phyloP scores from a whole-genome alignment of 768 basidiomycete species.

The Trametes elegans region DNA sequence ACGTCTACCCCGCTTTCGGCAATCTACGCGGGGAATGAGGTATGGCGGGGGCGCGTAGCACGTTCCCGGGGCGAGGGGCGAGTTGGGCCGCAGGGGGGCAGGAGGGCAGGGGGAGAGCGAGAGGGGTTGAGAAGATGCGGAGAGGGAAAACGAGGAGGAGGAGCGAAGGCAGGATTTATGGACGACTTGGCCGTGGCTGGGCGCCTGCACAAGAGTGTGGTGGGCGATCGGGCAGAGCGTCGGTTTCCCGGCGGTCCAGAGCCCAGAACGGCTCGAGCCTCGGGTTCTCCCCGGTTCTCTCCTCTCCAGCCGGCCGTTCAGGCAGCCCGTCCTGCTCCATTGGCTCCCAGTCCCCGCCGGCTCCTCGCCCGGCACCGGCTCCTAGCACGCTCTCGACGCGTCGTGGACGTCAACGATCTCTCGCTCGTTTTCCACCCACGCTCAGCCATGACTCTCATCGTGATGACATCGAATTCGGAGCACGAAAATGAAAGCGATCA shows the following conservation, averaged over 20 bases:
- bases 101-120: not conserved
- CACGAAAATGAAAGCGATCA: too few relatives aligned
- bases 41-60: not conserved
- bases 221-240: not conserved
- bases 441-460: too few relatives aligned
- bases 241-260: constrained; percentile 2
- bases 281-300: not conserved
- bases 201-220: not conserved
- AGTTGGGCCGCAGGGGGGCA: not conserved
- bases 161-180: not conserved
- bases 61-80: not conserved
- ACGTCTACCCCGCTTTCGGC: constrained; percentile 19
- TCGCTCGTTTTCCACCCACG: too few relatives aligned
- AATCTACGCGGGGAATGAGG: constrained; percentile 9
- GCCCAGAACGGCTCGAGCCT: constrained; percentile 1
- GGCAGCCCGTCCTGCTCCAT: not conserved
- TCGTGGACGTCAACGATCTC: too few relatives aligned
- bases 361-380: too few relatives aligned
- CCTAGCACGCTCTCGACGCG: too few relatives aligned
- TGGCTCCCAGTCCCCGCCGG: too few relatives aligned
- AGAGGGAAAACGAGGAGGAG: not conserved
- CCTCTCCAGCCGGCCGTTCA: not conserved
- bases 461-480: too few relatives aligned
- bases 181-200: not conserved
- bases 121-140: not conserved